These are phyloP conservation scores for Capsicum pubescens DNA, from an alignment of 257 asterid genomes.

Conservation along the genomic window DNA sequence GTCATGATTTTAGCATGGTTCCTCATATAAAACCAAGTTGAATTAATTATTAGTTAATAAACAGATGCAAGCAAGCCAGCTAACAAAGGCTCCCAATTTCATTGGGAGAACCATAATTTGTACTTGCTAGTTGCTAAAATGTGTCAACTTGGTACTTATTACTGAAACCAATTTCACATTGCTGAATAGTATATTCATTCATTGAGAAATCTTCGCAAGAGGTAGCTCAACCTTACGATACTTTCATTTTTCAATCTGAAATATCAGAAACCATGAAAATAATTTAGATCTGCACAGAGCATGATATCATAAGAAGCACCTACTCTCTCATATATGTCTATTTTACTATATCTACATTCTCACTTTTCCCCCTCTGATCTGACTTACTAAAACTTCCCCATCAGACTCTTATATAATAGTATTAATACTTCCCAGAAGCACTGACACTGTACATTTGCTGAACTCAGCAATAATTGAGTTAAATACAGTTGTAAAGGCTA, in stretches of 20 bases:
- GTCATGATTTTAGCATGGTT: not conserved
- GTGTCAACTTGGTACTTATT: constrained; percentile 7
- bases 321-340: not conserved
- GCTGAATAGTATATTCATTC: not conserved
- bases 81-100: not conserved
- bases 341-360: not conserved
- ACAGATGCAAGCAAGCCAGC: not conserved
- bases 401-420: not conserved
- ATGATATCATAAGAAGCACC: not conserved
- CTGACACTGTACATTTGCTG: constrained; percentile 20
- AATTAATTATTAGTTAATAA: not conserved
- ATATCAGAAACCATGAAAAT: not conserved
- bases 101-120: not conserved
- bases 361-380: not conserved
- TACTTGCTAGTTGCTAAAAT: not conserved
- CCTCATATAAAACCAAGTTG: not conserved
- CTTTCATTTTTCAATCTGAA: not conserved
- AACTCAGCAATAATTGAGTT: not conserved
- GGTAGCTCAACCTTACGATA: constrained; percentile 1
- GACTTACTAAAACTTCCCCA: not conserved
- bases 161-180: not conserved
- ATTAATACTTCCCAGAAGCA: not conserved
- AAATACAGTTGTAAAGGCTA: not conserved
- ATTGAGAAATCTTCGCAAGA: not conserved
- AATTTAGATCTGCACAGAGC: not conserved